phyloP scores from a whole-genome alignment of 495 filamentous ascomycete genomes.

The Tuber melanosporum region DNA sequence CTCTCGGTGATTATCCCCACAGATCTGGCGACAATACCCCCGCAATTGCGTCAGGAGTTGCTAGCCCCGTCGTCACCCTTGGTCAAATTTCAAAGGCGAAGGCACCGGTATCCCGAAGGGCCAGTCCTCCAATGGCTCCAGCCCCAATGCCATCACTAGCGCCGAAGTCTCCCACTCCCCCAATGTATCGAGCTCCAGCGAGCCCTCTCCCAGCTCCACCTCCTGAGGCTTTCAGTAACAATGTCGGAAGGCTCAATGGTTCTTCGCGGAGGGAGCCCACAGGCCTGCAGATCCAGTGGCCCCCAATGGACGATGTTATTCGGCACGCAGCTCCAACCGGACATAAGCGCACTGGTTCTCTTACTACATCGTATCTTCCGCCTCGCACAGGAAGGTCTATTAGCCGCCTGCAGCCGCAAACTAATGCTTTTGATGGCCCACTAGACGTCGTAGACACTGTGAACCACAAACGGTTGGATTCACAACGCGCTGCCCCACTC shows the following conservation, averaged over 20 bases:
- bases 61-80: slow-evolving; percentile 16
- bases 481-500: slow-evolving; percentile 44
- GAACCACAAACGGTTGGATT: slow-evolving; percentile 43
- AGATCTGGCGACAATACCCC: slow-evolving; percentile 23
- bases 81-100: slow-evolving; percentile 2
- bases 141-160: slow-evolving; percentile 45
- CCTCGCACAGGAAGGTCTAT: slow-evolving; percentile 22
- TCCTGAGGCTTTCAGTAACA: slow-evolving; percentile 51
- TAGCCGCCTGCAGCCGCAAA: slow-evolving; percentile 45
- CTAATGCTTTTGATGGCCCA: slow-evolving; percentile 49
- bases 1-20: slow-evolving; percentile 28
- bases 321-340: slow-evolving; percentile 48
- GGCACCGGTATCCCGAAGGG: slow-evolving; percentile 1
- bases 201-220: slow-evolving; percentile 56
- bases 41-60: slow-evolving; percentile 16
- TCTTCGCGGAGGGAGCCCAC: slow-evolving; percentile 76
- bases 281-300: slow-evolving; percentile 67
- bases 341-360: slow-evolving; percentile 47
- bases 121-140: slow-evolving; percentile 22
- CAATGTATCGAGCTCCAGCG: slow-evolving; percentile 48
- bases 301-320: slow-evolving; percentile 52
- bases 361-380: slow-evolving; percentile 46
- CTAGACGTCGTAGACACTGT: slow-evolving; percentile 44
- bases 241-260: slow-evolving; percentile 54
- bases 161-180: slow-evolving; percentile 37